A percentile compares a stretch with the other conserved stretches of the same genome.
Evolutionary conservation across 2,329 filamentous ascomycete species (phyloP).

Genomic region (Paecilomyces fulvus): DNA sequence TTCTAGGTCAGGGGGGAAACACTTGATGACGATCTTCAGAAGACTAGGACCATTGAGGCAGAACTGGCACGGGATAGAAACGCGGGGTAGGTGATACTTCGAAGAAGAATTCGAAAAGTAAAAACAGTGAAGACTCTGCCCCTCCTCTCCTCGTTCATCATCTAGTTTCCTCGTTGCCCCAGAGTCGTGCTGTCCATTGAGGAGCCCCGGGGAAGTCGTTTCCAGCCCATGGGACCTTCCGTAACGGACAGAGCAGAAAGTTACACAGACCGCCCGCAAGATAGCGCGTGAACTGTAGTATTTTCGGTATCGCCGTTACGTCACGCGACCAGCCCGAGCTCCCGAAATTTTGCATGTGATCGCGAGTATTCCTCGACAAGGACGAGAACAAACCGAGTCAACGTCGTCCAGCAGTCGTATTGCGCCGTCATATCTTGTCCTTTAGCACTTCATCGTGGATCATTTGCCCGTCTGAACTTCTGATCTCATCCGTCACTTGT

Average conservation of each 20-base stretch:
- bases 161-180: background rate
- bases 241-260: background rate
- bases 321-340: slow-evolving; percentile 22
- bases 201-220: background rate
- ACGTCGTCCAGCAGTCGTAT: background rate
- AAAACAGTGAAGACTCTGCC: background rate
- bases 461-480: background rate
- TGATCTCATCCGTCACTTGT: background rate
- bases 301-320: slow-evolving; percentile 22
- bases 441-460: background rate
- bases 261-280: background rate
- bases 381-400: background rate
- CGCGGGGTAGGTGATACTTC: background rate
- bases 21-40: background rate
- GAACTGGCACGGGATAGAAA: background rate
- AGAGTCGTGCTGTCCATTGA: background rate
- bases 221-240: background rate
- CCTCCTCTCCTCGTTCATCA: background rate
- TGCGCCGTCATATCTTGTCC: background rate
- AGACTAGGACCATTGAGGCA: background rate
- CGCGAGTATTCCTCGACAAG: slow-evolving; percentile 3
- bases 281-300: slow-evolving; percentile 6
- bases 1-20: slow-evolving; percentile 3
- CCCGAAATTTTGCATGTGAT: slow-evolving; percentile 30
- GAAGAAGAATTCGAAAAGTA: background rate